Evolutionary conservation across 2,329 filamentous ascomycete genomes (phyloP).

Genomic region (Ophiostoma ips): DNA sequence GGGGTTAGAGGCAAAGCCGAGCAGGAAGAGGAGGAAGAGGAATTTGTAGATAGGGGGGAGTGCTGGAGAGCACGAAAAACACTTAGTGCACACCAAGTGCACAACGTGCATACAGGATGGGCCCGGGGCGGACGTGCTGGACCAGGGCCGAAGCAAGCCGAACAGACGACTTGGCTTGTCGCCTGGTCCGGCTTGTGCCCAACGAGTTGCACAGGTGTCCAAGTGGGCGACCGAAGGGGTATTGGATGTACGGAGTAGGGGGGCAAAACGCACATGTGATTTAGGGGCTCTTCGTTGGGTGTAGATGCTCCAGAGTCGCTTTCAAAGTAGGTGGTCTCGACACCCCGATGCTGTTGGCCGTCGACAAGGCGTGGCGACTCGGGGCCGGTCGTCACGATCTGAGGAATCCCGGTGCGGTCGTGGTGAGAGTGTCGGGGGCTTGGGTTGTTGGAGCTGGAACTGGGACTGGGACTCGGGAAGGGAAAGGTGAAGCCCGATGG

Average conservation of each 20-base stretch:
- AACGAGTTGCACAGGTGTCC: background rate
- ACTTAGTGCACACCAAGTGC: no score
- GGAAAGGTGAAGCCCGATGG: constrained; percentile 25
- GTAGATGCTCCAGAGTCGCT: constrained; percentile 23
- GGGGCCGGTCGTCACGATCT: constrained; percentile 20
- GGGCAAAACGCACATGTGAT: constrained; percentile 19
- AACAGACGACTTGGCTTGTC: background rate
- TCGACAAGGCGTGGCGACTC: constrained; percentile 16
- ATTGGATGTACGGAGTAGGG: background rate
- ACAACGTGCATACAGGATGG: no score
- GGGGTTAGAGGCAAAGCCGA: background rate
- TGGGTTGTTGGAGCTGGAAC: background rate
- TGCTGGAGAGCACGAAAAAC: no score
- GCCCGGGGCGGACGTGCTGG: no score
- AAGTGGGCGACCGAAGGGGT: background rate
- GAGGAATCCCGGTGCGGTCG: constrained; percentile 17
- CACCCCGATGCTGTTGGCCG: constrained; percentile 8
- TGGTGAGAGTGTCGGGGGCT: background rate
- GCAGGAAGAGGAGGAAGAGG: background rate
- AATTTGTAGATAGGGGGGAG: background rate
- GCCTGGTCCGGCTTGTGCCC: background rate
- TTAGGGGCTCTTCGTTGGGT: constrained; percentile 18
- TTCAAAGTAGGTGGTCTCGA: constrained; percentile 24
- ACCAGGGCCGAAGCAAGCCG: background rate
- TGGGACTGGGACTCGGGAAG: constrained; percentile 7